Percentiles rank a stretch among this genome's conserved stretches.
phyloP scores from a whole-genome alignment of 305 asterid genomes.

The Rubia balearica region DNA sequence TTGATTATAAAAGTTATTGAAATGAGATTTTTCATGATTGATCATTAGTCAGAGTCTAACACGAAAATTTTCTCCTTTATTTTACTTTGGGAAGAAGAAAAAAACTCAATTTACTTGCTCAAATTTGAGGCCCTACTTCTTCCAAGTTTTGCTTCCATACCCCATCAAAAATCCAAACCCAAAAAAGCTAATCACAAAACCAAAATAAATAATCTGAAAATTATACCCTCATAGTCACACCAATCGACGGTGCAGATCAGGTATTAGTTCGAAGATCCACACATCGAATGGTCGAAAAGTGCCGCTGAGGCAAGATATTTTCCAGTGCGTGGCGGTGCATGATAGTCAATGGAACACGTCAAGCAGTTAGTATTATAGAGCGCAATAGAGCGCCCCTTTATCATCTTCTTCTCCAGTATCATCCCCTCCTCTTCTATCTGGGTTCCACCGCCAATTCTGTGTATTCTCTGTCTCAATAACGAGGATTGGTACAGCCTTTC shows the following conservation, averaged over 20 bases:
- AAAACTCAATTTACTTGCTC: background rate
- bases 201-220: background rate
- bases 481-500: background rate
- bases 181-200: background rate
- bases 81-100: background rate
- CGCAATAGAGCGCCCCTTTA: constrained; percentile 4
- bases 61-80: too few species aligned
- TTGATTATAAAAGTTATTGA: too few species aligned
- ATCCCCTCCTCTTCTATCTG: background rate
- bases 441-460: background rate
- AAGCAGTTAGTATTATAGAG: background rate
- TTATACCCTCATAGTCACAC: background rate
- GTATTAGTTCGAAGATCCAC: background rate
- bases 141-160: constrained; percentile 16
- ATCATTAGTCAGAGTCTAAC: too few species aligned
- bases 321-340: constrained; percentile 15
- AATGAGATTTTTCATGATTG: too few species aligned
- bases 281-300: background rate
- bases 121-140: constrained; percentile 14
- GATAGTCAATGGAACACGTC: constrained; percentile 1
- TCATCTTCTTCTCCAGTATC: background rate
- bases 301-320: constrained; percentile 3
- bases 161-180: background rate
- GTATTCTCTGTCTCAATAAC: background rate
- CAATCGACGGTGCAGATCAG: background rate